Conservation (phyloP, 495 filamentous ascomycete species). For the Evernia prunastri region DNA sequence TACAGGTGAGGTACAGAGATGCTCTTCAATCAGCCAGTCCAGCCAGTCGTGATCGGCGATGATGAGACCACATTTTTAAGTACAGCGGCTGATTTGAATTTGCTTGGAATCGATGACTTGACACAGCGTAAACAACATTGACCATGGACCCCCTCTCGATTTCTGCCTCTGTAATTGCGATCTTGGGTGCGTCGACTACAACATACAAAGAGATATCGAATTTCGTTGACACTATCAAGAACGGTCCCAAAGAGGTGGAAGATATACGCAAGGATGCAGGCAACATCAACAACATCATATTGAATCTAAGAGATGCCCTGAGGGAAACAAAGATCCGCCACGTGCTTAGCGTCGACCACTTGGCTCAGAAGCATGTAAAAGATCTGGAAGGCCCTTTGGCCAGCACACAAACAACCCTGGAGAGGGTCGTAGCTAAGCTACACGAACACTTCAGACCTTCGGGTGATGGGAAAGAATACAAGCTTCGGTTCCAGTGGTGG, state of each 20-base stretch:
- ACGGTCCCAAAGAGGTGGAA: slow-evolving; percentile 12
- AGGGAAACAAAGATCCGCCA: background rate
- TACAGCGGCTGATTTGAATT: too few species aligned
- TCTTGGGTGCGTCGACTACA: background rate
- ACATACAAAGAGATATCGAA: background rate
- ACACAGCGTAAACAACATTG: too few species aligned
- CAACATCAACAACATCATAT: background rate
- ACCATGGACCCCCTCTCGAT: slow-evolving; percentile 6
- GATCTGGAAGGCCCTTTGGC: background rate
- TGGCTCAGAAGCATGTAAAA: slow-evolving; percentile 3
- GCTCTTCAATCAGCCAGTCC: too few species aligned
- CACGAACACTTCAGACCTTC: background rate
- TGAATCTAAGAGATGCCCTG: background rate
- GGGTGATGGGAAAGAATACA: background rate
- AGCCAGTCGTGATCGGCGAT: too few species aligned
- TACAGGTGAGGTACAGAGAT: too few species aligned
- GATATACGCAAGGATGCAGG: background rate
- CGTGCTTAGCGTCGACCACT: background rate
- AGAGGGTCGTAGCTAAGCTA: slow-evolving; percentile 5
- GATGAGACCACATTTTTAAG: too few species aligned
- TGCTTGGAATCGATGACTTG: too few species aligned
- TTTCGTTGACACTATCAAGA: background rate
- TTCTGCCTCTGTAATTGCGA: background rate
- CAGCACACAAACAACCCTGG: background rate
- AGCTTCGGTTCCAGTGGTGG: slow-evolving; percentile 3